Base-by-base conservation (phyloP, 805 yeast genomes). In the Lachancea cidri region DNA sequence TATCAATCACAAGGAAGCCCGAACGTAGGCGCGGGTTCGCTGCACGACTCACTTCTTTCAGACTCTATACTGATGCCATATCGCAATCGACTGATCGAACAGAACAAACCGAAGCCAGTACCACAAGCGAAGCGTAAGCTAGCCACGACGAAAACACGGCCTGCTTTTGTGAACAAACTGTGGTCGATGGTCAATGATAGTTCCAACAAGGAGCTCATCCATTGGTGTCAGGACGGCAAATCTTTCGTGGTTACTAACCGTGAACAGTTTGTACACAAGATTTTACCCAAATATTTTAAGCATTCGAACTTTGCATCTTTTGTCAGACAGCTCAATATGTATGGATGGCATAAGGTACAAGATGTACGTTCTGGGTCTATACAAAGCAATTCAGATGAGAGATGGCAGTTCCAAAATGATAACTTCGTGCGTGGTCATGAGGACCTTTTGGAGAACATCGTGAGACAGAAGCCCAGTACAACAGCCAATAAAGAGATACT, bases 321-420 rank as follows among this genome's bases (percentile, higher is more conserved):
- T 72, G 98, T 93, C 13, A 78, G 98, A 47, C 98, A 91, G 60
- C 72, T 91, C 55, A 91, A 91, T 65, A 91, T 93, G 98, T 93
- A 93, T 60, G 98, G 98, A 8, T 93, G 97, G 96, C 98, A 89
- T 68, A 93, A 93, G 65, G 93, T 93, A 3, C 98, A 93, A 64
- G 98, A 93, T 64, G 79, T 89, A 17, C 84, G 68, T 43, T 74
- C 83, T 18, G 97, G 94, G 2, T 74, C 89, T 4, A 65, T 80
- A 44, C 72, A 74, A 42, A 67, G 64, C 30, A 71, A 67, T 43
- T 65, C 66, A 32, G 96, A 89, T 42, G 98, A 93, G 55, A 74
- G 79, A 41, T 83, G 89, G 85, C 94, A 88, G 63, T 93, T 93
- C 67, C 81, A 79, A 47, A 86, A 88, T 48, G 88, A 93, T 2